Percentiles rank a stretch among this genome's conserved stretches.
phyloP scores from a whole-genome alignment of 2,329 filamentous ascomycete genomes.

The Colletotrichum graminicola region DNA sequence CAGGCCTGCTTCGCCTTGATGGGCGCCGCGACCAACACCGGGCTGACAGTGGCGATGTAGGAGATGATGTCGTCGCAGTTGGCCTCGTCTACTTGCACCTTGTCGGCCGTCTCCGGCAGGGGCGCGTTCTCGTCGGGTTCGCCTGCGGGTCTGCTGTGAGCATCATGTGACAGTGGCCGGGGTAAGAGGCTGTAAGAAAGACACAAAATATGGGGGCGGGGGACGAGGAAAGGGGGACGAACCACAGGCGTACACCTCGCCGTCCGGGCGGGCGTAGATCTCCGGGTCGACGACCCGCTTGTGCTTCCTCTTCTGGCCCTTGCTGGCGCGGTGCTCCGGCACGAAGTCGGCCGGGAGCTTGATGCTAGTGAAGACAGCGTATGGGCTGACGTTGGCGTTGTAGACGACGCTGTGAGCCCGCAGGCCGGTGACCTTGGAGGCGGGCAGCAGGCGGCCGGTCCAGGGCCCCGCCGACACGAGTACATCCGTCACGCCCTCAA shows the following conservation, averaged over 20 bases:
- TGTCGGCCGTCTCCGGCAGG: slow-evolving; percentile 80
- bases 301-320: slow-evolving; percentile 65
- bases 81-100: slow-evolving; percentile 79
- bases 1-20: slow-evolving; percentile 87
- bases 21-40: slow-evolving; percentile 75
- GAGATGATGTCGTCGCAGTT: slow-evolving; percentile 89
- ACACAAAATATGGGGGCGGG: not conserved
- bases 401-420: slow-evolving; percentile 76
- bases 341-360: slow-evolving; percentile 75
- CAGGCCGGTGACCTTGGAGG: slow-evolving; percentile 68
- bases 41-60: slow-evolving; percentile 76
- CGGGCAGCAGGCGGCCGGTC: slow-evolving; percentile 70
- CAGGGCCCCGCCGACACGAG: slow-evolving; percentile 72
- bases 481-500: slow-evolving; percentile 65
- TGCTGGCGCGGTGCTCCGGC: slow-evolving; percentile 60
- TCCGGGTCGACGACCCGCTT: slow-evolving; percentile 82
- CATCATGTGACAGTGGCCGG: not conserved
- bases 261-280: slow-evolving; percentile 90
- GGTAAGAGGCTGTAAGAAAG: too few relatives aligned
- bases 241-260: slow-evolving; percentile 95
- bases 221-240: slow-evolving; percentile 42
- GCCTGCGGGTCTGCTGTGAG: slow-evolving; percentile 52
- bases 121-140: slow-evolving; percentile 84
- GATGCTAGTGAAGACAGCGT: slow-evolving; percentile 90
- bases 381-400: slow-evolving; percentile 74